Evolutionary conservation across 352 stramenopile species (phyloP).

Genomic region (Aphanomyces invadans): DNA sequence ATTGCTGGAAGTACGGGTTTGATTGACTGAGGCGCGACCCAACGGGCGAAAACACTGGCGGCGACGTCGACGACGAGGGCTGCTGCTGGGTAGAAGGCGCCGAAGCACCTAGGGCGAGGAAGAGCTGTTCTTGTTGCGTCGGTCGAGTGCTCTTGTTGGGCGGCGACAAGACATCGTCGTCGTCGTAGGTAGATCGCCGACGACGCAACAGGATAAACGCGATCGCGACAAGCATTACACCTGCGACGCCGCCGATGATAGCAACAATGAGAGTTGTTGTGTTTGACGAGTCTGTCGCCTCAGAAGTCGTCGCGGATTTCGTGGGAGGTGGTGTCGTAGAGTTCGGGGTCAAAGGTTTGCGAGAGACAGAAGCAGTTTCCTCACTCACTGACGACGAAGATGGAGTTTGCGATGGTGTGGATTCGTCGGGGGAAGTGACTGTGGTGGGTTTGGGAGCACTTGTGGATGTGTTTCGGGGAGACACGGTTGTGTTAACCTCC

Average conservation of each 20-base stretch:
- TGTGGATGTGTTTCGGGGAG: no score
- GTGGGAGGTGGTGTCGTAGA: neutral
- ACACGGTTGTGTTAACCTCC: no score
- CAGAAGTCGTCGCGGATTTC: neutral
- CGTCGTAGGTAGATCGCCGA: neutral
- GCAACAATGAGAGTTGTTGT: constrained; percentile 2
- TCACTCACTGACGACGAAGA: neutral
- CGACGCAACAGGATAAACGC: neutral
- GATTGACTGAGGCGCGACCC: neutral
- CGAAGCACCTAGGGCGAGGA: neutral
- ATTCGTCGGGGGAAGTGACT: neutral
- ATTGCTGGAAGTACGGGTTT: constrained; percentile 4
- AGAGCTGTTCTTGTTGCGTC: neutral
- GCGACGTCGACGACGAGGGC: neutral
- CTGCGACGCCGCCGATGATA: neutral
- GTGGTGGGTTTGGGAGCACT: no score
- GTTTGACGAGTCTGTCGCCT: neutral
- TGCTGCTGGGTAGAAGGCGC: neutral
- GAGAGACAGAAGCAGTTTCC: neutral
- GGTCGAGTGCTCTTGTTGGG: neutral
- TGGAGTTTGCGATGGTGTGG: neutral
- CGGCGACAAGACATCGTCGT: neutral
- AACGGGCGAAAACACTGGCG: neutral
- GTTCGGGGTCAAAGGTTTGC: neutral
- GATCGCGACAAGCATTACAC: neutral